Evolutionary conservation across 2,329 filamentous ascomycete species (phyloP).

Genomic region (Paradendryphiella salina): DNA sequence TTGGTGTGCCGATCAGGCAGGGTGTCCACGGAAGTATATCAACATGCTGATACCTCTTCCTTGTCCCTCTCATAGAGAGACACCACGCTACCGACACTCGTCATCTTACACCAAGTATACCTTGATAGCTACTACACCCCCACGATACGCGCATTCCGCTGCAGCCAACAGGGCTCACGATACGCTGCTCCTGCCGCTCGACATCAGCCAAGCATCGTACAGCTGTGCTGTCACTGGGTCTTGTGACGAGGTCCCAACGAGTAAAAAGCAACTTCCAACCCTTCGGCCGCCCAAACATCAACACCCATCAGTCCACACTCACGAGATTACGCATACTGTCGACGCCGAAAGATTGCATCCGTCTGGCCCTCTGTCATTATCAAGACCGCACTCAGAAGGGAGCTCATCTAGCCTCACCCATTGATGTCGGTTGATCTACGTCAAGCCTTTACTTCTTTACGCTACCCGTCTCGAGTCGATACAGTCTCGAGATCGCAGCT

Average conservation of each 20-base stretch:
- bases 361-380: constrained; percentile 16
- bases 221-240: constrained; percentile 39
- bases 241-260: constrained; percentile 37
- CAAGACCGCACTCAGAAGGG: constrained; percentile 31
- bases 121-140: constrained; percentile 25
- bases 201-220: constrained; percentile 38
- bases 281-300: constrained; percentile 29
- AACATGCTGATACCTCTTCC: constrained; percentile 26
- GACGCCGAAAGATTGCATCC: constrained; percentile 26
- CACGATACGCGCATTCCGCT: constrained; percentile 36
- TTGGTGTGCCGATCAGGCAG: constrained; percentile 26
- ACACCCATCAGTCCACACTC: constrained; percentile 24
- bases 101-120: constrained; percentile 28
- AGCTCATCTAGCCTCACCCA: constrained; percentile 35
- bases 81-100: constrained; percentile 16
- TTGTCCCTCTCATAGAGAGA: constrained; percentile 10
- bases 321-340: constrained; percentile 21
- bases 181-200: constrained; percentile 24
- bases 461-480: constrained; percentile 60
- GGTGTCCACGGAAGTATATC: constrained; percentile 43
- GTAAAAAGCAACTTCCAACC: constrained; percentile 32
- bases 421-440: constrained; percentile 65
- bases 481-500: constrained; percentile 61
- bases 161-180: constrained; percentile 29
- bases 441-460: constrained; percentile 57